Evolutionary conservation across 2,329 filamentous ascomycete species (phyloP), one percentile per base, ranked within the genome.

Genomic region (Fusarium austroafricanum): DNA sequence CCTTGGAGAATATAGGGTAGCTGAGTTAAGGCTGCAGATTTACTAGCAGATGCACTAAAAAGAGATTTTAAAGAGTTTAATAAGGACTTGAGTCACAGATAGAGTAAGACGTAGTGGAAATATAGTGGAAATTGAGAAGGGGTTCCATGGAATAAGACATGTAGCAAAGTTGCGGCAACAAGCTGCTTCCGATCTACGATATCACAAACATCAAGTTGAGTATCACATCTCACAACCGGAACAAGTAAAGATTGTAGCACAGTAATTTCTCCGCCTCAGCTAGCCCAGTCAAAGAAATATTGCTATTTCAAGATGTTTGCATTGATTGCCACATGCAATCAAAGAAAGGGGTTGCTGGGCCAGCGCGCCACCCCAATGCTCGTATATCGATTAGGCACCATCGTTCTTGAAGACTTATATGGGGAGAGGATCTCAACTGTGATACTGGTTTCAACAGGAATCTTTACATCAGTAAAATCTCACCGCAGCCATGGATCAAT

Each of bases 401-500:
- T 29, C 35, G 21, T 51, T 43, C 35, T 21, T 43, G 14, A 21
- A 43, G 35, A 51, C 23, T 20, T 51, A 69, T 67, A 55, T 55
- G 50, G 43, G 44, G 29, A 29, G 17, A 33, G 31, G n/a, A 33
- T 43, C 12, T 26, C 50, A 21, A 33, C 17, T 23, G 23, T 20
- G 5, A 28, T 17, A 26, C 28, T 26, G 23, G 14, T 18, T 31
- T n/a, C 10, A 9, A 18, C 0, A 7, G n/a, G n/a, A n/a, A n/a
- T n/a, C n/a, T n/a, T n/a, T n/a, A n/a, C n/a, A n/a, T n/a, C n/a
- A n/a, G n/a, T n/a, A n/a, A n/a, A n/a, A n/a, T n/a, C n/a, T n/a
- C n/a, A 5, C 12, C 21, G 5, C 18, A 63, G 38, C 10, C n/a
- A 78, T 78, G 77, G 77, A 80, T 33, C 69, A 78, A 53, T 79